These are phyloP conservation scores for Candida glaebosa DNA, from an alignment of 805 yeast genomes.

Conservation along the genomic window DNA sequence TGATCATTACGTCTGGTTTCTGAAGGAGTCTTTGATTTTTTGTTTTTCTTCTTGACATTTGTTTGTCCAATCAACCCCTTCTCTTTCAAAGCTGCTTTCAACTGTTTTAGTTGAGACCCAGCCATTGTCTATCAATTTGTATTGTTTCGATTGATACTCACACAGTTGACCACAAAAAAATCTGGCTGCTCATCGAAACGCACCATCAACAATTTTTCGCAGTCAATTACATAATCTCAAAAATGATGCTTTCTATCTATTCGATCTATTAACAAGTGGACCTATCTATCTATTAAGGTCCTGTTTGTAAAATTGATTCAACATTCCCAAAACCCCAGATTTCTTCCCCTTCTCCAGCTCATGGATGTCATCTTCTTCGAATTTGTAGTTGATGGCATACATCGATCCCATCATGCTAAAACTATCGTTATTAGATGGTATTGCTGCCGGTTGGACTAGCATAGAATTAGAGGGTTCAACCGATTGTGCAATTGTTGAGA, in stretches of 20 bases:
- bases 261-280: background rate
- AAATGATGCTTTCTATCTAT: no score
- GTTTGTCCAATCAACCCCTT: constrained; percentile 88
- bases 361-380: constrained; percentile 31
- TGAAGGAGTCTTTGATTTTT: constrained; percentile 48
- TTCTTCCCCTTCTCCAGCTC: constrained; percentile 28
- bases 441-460: constrained; percentile 6
- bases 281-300: constrained; percentile 25
- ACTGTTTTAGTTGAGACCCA: constrained; percentile 82
- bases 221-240: background rate
- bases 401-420: constrained; percentile 21
- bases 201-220: background rate
- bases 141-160: background rate
- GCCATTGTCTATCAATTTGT: constrained; percentile 46
- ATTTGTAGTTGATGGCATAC: constrained; percentile 24
- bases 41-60: constrained; percentile 56
- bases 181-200: constrained; percentile 1
- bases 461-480: constrained; percentile 17
- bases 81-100: constrained; percentile 71
- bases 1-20: constrained; percentile 72
- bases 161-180: background rate
- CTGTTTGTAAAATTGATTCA: constrained; percentile 73
- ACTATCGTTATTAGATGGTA: constrained; percentile 1
- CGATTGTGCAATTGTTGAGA: background rate
- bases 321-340: constrained; percentile 70